A percentile compares a stretch with the other conserved stretches of the same genome.
phyloP scores from a whole-genome alignment of 2,329 filamentous ascomycete genomes.

The Tolypocladium ophioglossoides region DNA sequence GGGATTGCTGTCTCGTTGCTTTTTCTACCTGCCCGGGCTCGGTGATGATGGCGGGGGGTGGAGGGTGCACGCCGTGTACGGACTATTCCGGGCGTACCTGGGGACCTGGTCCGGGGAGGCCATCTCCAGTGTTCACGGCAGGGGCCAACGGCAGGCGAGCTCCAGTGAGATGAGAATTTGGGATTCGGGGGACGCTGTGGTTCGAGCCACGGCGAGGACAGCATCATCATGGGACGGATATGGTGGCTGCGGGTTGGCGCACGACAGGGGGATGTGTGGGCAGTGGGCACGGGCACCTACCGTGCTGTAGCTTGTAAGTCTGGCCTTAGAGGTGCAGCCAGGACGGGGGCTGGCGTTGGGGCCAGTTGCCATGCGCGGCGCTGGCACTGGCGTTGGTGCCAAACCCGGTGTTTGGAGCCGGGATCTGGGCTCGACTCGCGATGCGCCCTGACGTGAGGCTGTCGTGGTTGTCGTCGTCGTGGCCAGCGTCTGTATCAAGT shows the following conservation, averaged over 20 bases:
- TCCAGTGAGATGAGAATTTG: not conserved
- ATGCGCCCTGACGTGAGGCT: not conserved
- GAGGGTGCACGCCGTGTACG: not conserved
- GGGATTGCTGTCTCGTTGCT: conserved; percentile 1
- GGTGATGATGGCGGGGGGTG: not conserved
- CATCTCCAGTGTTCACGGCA: not conserved
- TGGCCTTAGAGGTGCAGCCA: not conserved
- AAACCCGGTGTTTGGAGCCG: not conserved
- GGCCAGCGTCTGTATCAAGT: not conserved
- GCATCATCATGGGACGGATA: not conserved
- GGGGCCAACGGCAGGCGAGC: not conserved
- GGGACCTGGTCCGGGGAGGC: not conserved
- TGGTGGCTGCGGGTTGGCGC: conserved; percentile 1
- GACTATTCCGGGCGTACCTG: not conserved
- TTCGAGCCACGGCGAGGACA: not conserved
- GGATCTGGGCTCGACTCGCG: not conserved
- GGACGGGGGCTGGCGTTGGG: not conserved
- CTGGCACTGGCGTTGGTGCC: no score
- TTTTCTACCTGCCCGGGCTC: not conserved
- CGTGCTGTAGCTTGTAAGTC: not conserved
- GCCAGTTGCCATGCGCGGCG: not conserved
- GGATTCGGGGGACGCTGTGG: not conserved
- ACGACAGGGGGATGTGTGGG: not conserved
- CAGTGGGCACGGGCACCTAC: not conserved
- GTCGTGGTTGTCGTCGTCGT: not conserved